Evolutionary conservation across 805 yeast genomes (phyloP), one percentile per base, ranked within the genome.

Genomic region (Lachancea mirantina): DNA sequence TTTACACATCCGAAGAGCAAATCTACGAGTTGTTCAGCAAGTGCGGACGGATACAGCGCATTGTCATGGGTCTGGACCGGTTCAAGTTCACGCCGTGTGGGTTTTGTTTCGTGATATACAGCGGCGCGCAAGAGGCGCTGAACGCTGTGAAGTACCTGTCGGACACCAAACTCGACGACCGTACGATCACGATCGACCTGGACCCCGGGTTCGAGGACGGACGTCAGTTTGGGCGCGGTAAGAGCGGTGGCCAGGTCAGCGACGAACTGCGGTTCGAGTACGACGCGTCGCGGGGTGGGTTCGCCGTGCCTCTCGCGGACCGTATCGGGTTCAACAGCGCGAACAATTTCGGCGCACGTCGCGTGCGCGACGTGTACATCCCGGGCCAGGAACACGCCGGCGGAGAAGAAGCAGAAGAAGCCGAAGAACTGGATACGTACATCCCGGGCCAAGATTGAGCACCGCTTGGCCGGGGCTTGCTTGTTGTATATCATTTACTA

Each of bases 141-240:
- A 76, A 81, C 43, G 83, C 96, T 2, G 74, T 89, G 52, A 83
- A 85, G 55, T 89, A 76, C 50, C 62, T 92, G 30, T 78, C 84
- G 45, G 79, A 76, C 34, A 85, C 95, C 0, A 78, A 78, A 48
- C 70, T 92, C 32, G 96, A 89, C 50, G 94, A 88, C 31, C 76
- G 84, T 40, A 64, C 69, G 23, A 71, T 92, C 50, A 79, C 81
- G 23, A 84, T 89, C 30, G 98, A 92, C 61, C 66, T 94, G 47
- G 98, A 92, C 52, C 96, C 96, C 0, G 98, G 98, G 0, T 92
- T 89, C 55, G 76, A 72, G 41, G 96, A 89, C 47, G 98, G 98
- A 1, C 69, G 98, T 44, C 97, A 92, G 54, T 92, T 78, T 52
- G 98, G 98, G 14, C 71, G 98, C 49, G 97, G 97, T 28, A 69